Evolutionary conservation across 1,284 basidiomycete species (phyloP).

Genomic region (Tranzscheliella williamsii): DNA sequence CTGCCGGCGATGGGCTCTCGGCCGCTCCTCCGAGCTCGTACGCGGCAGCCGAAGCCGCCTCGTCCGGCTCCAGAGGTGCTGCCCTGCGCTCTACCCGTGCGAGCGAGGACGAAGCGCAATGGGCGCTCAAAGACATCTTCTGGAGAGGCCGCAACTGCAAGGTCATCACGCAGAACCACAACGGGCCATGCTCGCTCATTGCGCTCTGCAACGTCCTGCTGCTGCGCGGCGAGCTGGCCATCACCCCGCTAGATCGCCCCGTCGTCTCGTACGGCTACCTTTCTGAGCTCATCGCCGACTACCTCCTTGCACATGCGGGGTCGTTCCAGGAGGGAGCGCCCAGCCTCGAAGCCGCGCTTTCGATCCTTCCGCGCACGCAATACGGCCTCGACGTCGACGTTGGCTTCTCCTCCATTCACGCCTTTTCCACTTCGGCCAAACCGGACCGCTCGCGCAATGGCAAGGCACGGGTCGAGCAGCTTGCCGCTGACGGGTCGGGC

Average conservation of each 20-base stretch:
- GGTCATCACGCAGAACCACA: conserved; percentile 63
- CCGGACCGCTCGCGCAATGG: neutral
- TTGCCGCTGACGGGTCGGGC: conserved; percentile 62
- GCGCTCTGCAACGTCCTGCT: conserved; percentile 67
- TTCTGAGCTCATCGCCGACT: conserved; percentile 78
- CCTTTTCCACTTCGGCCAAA: conserved; percentile 24
- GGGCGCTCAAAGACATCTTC: conserved; percentile 49
- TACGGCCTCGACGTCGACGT: conserved; percentile 66
- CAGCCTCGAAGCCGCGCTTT: conserved; percentile 76
- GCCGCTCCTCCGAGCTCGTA: too few species aligned
- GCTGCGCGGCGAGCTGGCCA: conserved; percentile 32
- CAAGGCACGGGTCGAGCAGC: conserved; percentile 18
- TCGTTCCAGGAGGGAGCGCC: conserved; percentile 15
- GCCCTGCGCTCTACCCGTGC: too few species aligned
- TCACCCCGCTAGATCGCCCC: conserved; percentile 67
- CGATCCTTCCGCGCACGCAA: conserved; percentile 75
- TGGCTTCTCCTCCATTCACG: conserved; percentile 36
- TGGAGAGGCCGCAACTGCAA: conserved; percentile 41
- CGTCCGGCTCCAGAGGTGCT: too few species aligned
- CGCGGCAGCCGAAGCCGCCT: too few species aligned
- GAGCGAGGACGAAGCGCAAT: conserved; percentile 49
- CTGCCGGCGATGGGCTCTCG: too few species aligned
- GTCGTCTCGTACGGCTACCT: conserved; percentile 82
- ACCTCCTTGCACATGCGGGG: conserved; percentile 68
- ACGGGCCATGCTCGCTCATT: conserved; percentile 81